Evolutionary conservation across 352 stramenopile species (phyloP).

Genomic region (Pythium aristosporum): DNA sequence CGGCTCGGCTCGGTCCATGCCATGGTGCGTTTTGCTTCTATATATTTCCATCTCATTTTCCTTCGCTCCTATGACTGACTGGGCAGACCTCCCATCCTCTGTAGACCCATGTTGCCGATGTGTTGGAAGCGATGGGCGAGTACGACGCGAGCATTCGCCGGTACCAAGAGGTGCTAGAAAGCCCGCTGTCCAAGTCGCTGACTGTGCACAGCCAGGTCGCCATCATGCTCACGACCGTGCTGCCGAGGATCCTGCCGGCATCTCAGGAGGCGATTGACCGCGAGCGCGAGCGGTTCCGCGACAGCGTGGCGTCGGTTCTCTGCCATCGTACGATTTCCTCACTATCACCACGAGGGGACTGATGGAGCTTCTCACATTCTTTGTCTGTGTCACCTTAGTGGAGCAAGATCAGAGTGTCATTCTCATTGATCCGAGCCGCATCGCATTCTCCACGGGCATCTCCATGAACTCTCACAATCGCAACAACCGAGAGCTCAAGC

Average conservation of each 20-base stretch:
- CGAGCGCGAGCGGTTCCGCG: conserved; percentile 41
- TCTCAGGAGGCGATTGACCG: conserved; percentile 50
- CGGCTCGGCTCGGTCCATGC: conserved; percentile 41
- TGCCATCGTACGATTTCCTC: conserved; percentile 30
- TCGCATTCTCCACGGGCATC: conserved; percentile 56
- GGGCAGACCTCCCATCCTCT: neutral
- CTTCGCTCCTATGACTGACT: neutral
- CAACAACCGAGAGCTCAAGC: conserved; percentile 70
- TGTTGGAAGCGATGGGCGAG: conserved; percentile 59
- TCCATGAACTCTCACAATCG: conserved; percentile 61
- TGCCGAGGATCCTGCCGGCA: conserved; percentile 59
- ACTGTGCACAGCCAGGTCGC: conserved; percentile 21
- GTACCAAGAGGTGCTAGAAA: conserved; percentile 33
- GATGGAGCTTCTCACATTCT: neutral
- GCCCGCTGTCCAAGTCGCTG: neutral
- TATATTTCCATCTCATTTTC: too few species aligned
- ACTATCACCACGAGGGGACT: neutral
- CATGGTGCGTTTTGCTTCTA: conserved; percentile 35
- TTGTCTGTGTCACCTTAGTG: neutral
- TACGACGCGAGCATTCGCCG: conserved; percentile 48
- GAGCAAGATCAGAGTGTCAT: conserved; percentile 35
- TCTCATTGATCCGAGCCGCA: conserved; percentile 51
- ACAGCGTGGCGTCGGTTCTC: conserved; percentile 40
- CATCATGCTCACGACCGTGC: conserved; percentile 61
- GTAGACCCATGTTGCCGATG: conserved; percentile 55